These are phyloP conservation scores for Cystofilobasidium macerans DNA, from an alignment of 768 basidiomycete species.

Conservation along the genomic window DNA sequence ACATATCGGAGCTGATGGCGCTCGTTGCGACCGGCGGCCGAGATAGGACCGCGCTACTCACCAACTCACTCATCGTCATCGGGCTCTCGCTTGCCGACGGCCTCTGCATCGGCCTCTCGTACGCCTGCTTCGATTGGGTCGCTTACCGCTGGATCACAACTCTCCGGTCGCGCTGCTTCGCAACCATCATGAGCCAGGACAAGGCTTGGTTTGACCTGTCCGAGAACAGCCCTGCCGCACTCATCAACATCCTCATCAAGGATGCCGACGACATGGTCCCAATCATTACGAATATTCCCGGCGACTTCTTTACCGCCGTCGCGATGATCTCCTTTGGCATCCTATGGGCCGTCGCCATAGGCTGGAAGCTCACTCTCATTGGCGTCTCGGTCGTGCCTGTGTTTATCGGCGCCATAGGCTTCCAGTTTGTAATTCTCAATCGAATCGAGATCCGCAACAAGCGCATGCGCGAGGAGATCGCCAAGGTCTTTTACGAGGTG, in stretches of 20 bases:
- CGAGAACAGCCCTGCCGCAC: slow-evolving; percentile 48
- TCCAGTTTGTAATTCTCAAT: slow-evolving; percentile 62
- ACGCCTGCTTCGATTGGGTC: slow-evolving; percentile 63
- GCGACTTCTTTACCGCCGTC: slow-evolving; percentile 59
- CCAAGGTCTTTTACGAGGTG: slow-evolving; percentile 74
- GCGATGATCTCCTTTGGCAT: slow-evolving; percentile 76
- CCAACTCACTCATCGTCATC: slow-evolving; percentile 42
- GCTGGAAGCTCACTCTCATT: slow-evolving; percentile 87
- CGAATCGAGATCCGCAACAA: slow-evolving; percentile 70
- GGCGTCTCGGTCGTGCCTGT: slow-evolving; percentile 78
- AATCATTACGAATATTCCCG: slow-evolving; percentile 60
- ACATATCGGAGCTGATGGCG: slow-evolving; percentile 63
- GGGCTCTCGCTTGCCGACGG: slow-evolving; percentile 66
- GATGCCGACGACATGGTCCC: slow-evolving; percentile 79
- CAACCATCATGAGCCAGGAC: slow-evolving; percentile 61
- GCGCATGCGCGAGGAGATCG: slow-evolving; percentile 70
- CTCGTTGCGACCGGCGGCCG: slow-evolving; percentile 40
- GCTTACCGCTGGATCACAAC: slow-evolving; percentile 63
- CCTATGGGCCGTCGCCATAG: slow-evolving; percentile 72
- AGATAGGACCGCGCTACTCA: slow-evolving; percentile 29
- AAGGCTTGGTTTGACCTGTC: slow-evolving; percentile 73
- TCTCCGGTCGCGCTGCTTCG: slow-evolving; percentile 51
- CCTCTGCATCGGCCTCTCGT: slow-evolving; percentile 60
- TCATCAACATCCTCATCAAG: slow-evolving; percentile 70
- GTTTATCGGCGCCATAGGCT: slow-evolving; percentile 61